These are phyloP conservation scores for Sporothrix schenckii DNA, from an alignment of 2,329 filamentous ascomycete genomes.

Conservation along the genomic window DNA sequence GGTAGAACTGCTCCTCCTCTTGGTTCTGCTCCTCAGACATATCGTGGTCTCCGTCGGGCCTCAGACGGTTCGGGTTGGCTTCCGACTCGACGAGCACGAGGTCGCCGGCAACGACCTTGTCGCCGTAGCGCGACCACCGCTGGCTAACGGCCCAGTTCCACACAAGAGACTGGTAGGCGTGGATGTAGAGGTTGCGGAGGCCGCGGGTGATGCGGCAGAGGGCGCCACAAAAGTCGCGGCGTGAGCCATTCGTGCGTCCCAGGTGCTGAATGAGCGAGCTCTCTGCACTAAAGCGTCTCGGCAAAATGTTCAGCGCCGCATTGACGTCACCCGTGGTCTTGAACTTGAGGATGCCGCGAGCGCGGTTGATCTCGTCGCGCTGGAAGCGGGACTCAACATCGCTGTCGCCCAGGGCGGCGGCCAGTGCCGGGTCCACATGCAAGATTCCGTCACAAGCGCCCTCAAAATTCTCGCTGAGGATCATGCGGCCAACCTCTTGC, in stretches of 20 bases:
- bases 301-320: slow-evolving; percentile 69
- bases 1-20: slow-evolving; percentile 50
- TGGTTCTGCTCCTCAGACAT: slow-evolving; percentile 63
- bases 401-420: slow-evolving; percentile 44
- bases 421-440: slow-evolving; percentile 66
- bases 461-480: slow-evolving; percentile 79
- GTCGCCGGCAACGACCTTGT: slow-evolving; percentile 78
- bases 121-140: slow-evolving; percentile 76
- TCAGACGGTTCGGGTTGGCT: slow-evolving; percentile 41
- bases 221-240: slow-evolving; percentile 77
- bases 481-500: slow-evolving; percentile 79
- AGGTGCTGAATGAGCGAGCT: slow-evolving; percentile 77
- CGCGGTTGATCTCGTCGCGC: slow-evolving; percentile 76
- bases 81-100: slow-evolving; percentile 64
- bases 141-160: slow-evolving; percentile 87
- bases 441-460: slow-evolving; percentile 79
- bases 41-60: slow-evolving; percentile 55
- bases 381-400: slow-evolving; percentile 55
- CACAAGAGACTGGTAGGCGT: slow-evolving; percentile 92
- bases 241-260: slow-evolving; percentile 52
- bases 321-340: slow-evolving; percentile 60
- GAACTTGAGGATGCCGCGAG: slow-evolving; percentile 77
- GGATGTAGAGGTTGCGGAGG: slow-evolving; percentile 89
- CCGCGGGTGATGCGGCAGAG: slow-evolving; percentile 78
- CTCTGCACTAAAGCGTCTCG: slow-evolving; percentile 81